These are phyloP conservation scores for Biscutella laevigata DNA, from an alignment of 441 rosid species.

Conservation along the genomic window DNA sequence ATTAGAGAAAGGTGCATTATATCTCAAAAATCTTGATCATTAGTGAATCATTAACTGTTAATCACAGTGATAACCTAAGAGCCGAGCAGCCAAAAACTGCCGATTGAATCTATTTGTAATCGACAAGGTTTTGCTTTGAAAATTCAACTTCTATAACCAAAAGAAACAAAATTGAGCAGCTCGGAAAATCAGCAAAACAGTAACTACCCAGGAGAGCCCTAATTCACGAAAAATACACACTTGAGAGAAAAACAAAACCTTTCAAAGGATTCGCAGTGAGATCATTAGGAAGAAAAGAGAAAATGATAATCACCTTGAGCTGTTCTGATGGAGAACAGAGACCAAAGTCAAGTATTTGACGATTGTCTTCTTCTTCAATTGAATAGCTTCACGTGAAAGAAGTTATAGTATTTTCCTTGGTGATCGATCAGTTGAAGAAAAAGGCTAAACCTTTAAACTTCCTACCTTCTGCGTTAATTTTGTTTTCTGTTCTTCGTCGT, in stretches of 20 bases:
- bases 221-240: background rate
- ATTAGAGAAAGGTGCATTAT: slow-evolving; percentile 9
- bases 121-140: background rate
- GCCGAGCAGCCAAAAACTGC: slow-evolving; percentile 4
- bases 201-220: slow-evolving; percentile 18
- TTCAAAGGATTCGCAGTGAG: background rate
- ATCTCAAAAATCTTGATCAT: background rate
- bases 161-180: slow-evolving; percentile 7
- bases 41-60: background rate
- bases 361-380: slow-evolving; percentile 20
- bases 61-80: too few species aligned
- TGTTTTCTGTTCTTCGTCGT: background rate
- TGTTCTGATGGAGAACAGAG: slow-evolving; percentile 20
- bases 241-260: background rate
- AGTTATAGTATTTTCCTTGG: background rate
- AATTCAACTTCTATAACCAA: slow-evolving; percentile 9
- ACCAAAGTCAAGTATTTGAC: slow-evolving; percentile 34
- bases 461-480: background rate
- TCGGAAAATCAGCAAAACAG: slow-evolving; percentile 1
- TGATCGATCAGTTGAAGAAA: slow-evolving; percentile 12
- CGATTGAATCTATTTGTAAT: slow-evolving; percentile 5
- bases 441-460: slow-evolving; percentile 9
- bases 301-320: slow-evolving; percentile 36
- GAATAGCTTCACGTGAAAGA: slow-evolving; percentile 11
- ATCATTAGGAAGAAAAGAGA: background rate